These are phyloP conservation scores for Rhynchosporium graminicola DNA, from an alignment of 2,329 filamentous ascomycete genomes.

Conservation along the genomic window DNA sequence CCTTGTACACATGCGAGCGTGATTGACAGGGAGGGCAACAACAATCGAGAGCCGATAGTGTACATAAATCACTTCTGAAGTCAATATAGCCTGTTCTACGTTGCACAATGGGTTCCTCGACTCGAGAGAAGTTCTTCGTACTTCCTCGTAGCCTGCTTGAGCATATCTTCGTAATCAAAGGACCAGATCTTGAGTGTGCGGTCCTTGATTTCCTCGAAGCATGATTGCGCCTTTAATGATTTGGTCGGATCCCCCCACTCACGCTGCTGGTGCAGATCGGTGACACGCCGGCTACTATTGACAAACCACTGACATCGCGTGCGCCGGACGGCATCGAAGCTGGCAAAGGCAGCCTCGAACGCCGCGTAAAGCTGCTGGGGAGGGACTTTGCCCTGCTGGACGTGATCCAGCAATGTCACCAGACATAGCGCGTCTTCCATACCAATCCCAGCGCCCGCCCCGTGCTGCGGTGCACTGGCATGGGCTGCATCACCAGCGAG, in stretches of 20 bases:
- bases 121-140: too few relatives aligned
- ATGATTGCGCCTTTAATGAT: neutral
- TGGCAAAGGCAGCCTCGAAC: constrained; percentile 7
- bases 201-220: neutral
- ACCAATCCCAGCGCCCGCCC: constrained; percentile 56
- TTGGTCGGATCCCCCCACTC: neutral
- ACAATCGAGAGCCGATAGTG: too few relatives aligned
- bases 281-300: constrained; percentile 4
- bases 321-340: neutral
- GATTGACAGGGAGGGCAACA: too few relatives aligned
- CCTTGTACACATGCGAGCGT: too few relatives aligned
- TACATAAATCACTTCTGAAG: too few relatives aligned
- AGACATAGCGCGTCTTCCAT: constrained; percentile 55
- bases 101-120: too few relatives aligned
- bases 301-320: constrained; percentile 6
- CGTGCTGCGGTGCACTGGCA: constrained; percentile 55
- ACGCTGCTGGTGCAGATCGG: neutral
- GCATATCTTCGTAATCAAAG: constrained; percentile 8
- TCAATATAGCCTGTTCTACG: too few relatives aligned
- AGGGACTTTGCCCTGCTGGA: neutral
- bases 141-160: neutral
- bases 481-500: constrained; percentile 59
- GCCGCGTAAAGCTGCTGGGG: neutral
- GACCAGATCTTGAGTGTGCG: constrained; percentile 7
- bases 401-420: constrained; percentile 1